Conservation (phyloP, 2,329 filamentous ascomycete genomes). For the Colletotrichum sp. region DNA sequence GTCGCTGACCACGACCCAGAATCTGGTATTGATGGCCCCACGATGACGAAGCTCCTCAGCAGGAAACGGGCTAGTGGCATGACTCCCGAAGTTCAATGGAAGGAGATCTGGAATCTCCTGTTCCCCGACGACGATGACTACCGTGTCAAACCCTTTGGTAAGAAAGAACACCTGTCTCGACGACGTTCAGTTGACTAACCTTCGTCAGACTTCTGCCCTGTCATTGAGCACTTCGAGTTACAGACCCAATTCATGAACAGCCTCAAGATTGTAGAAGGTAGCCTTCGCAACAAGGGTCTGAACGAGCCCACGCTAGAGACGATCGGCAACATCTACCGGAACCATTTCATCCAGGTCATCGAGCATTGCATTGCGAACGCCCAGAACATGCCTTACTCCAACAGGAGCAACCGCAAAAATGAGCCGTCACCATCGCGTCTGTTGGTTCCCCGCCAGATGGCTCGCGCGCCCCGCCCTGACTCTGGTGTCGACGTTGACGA, state of each 20-base stretch:
- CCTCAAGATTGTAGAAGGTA: slow-evolving; percentile 36
- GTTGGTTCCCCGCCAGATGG: slow-evolving; percentile 25
- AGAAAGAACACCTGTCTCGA: background rate
- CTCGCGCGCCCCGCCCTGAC: slow-evolving; percentile 36
- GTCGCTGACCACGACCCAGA: slow-evolving; percentile 44
- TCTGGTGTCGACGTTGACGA: slow-evolving; percentile 45
- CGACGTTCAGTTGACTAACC: background rate
- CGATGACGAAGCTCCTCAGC: slow-evolving; percentile 43
- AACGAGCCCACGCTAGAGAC: slow-evolving; percentile 43
- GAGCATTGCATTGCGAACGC: slow-evolving; percentile 40
- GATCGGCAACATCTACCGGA: slow-evolving; percentile 42
- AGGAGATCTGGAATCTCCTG: slow-evolving; percentile 46
- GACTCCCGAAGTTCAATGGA: slow-evolving; percentile 43
- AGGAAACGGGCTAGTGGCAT: slow-evolving; percentile 43
- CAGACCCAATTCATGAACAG: slow-evolving; percentile 36
- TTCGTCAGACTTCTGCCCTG: slow-evolving; percentile 39
- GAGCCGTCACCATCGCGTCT: slow-evolving; percentile 26
- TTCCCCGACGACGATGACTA: slow-evolving; percentile 45
- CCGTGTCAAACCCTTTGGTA: slow-evolving; percentile 34
- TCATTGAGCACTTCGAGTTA: slow-evolving; percentile 47
- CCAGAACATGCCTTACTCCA: slow-evolving; percentile 42
- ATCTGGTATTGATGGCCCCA: slow-evolving; percentile 44
- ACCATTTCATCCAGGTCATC: slow-evolving; percentile 44
- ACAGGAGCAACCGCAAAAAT: slow-evolving; percentile 44
- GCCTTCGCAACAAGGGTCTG: slow-evolving; percentile 41